These are phyloP conservation scores for Penicillium sp. DNA, from an alignment of 2,329 filamentous ascomycete genomes.

Conservation along the genomic window DNA sequence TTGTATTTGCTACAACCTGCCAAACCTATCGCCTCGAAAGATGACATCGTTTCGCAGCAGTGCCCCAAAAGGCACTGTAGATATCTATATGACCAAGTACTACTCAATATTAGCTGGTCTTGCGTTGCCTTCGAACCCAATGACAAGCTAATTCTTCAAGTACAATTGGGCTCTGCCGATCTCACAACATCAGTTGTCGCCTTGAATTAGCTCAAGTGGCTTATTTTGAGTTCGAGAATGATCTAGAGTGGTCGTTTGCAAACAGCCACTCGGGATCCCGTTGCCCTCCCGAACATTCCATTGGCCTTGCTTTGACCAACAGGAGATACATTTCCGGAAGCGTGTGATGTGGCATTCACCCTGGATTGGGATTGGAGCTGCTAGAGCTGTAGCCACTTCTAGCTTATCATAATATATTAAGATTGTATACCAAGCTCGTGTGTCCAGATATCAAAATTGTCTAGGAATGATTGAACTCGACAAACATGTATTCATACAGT, in stretches of 20 bases:
- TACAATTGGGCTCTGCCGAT: neutral
- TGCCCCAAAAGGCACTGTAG: neutral
- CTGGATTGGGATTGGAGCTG: neutral
- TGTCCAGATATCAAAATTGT: neutral
- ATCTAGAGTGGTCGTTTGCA: slow-evolving; percentile 5
- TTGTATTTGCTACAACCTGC: neutral
- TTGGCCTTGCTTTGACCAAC: neutral
- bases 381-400: neutral
- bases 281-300: slow-evolving; percentile 5
- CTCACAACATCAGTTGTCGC: neutral
- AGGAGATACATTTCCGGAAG: neutral
- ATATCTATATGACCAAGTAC: neutral
- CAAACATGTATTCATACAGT: neutral
- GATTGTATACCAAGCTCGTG: neutral
- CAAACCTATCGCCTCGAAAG: neutral
- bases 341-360: neutral
- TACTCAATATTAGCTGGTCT: neutral
- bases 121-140: neutral
- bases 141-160: neutral
- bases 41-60: neutral
- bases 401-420: neutral
- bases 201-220: neutral
- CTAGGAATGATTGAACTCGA: no score
- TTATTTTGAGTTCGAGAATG: slow-evolving; percentile 4
- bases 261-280: slow-evolving; percentile 8